A percentile compares a stretch with the other conserved stretches of the same genome.
Conservation (phyloP, 208 protist genomes). For the Naegleria fowleri region DNA sequence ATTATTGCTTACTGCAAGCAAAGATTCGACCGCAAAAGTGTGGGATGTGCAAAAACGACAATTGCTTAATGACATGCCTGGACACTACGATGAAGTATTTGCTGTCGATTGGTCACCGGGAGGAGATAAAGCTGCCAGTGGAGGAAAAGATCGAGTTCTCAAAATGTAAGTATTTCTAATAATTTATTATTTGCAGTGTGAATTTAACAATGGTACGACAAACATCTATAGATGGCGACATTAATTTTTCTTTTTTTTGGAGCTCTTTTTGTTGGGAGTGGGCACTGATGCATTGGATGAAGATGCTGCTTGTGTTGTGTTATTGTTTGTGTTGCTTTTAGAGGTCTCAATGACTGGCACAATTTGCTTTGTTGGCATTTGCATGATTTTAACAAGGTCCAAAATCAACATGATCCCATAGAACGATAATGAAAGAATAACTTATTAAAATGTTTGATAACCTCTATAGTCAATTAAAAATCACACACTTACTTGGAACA, state of each 20-base stretch:
- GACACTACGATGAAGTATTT: constrained; percentile 93
- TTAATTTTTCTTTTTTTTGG: not conserved
- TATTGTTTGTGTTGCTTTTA: not conserved
- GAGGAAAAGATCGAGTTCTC: constrained; percentile 77
- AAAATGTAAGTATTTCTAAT: constrained; percentile 22
- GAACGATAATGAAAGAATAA: not conserved
- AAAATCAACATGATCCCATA: not conserved
- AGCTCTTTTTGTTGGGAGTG: not conserved
- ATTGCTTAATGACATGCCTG: constrained; percentile 88
- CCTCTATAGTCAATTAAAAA: not conserved
- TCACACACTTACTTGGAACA: not conserved
- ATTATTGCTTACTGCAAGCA: constrained; percentile 83
- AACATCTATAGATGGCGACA: not conserved
- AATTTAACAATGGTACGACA: too few relatives aligned
- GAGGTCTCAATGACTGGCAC: not conserved
- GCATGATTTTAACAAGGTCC: not conserved
- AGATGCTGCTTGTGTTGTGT: not conserved
- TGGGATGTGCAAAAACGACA: constrained; percentile 84
- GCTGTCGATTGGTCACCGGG: constrained; percentile 95
- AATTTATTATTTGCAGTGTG: not conserved
- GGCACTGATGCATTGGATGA: not conserved
- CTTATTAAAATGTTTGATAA: not conserved
- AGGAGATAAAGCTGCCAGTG: constrained; percentile 86
- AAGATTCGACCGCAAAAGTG: constrained; percentile 94
- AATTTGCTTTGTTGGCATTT: not conserved